Base-by-base conservation (phyloP, 176 grass and related monocot genomes). In the Cocos nucifera region DNA sequence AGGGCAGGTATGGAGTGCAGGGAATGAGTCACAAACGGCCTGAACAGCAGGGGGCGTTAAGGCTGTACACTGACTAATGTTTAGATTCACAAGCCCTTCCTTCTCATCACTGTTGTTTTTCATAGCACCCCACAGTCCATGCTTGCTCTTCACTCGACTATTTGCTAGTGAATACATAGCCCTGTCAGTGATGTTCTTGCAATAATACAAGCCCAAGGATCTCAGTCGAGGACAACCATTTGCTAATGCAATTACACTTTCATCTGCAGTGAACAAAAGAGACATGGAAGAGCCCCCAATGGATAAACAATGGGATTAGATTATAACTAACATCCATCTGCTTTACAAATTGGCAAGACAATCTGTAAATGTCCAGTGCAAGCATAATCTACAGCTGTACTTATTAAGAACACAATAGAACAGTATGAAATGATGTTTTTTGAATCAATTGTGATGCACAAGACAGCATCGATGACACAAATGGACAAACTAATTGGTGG, bases 101-200 rank as follows among this genome's bases (percentile, higher is more conserved):
- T 65, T 39, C 39, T 53, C 22, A 12, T 16, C 22, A 23, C 39
- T 65, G 19, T 3, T 65, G 12, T 51, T 28, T 51, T 26, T 22
- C 35, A 44, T 44, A 12, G 35, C 2, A 44, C 10, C 10, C 22
- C 63, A 19, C 17, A 23, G 49, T 4, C 21, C 21, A 50, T 17
- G 48, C 49, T 65, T 65, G n/a, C 49, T 51, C 3, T 52, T 65
- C 19, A 65, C 63, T 19, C 6, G 22, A 17, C 63, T 65, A 65
- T 65, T 28, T 4, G 63, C 63, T 3, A 65, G 63, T n/a, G 63
- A 65, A 17, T 65, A 65, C 63, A 65, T 65, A 39, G 63, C 63
- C 6, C 49, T 24, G 49, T 65, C 63, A 9, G 63, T 65, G 63
- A 65, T 65, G 63, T 65, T 65, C 22, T 65, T 22, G 22, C 63